phyloP scores from a whole-genome alignment of 495 filamentous ascomycete species.

The Aspergillus asperescens region DNA sequence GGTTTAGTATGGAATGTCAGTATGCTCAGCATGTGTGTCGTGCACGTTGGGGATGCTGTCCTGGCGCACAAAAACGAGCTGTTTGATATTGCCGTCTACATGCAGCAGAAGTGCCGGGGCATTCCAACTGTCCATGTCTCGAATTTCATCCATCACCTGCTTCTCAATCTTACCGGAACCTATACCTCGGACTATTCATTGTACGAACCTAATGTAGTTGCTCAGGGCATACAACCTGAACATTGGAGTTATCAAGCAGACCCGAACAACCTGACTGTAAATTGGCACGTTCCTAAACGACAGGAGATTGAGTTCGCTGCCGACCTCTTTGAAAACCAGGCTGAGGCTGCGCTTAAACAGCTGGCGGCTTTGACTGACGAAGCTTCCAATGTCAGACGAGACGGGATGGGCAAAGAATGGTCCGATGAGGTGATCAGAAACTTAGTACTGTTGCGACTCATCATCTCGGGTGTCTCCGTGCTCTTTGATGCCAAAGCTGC shows the following conservation, averaged over 20 bases:
- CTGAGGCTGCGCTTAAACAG: slow-evolving; percentile 58
- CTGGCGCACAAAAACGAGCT: slow-evolving; percentile 82
- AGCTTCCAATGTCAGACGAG: slow-evolving; percentile 78
- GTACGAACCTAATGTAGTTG: slow-evolving; percentile 64
- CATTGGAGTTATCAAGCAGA: slow-evolving; percentile 75
- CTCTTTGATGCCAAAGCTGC: slow-evolving; percentile 78
- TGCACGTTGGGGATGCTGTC: slow-evolving; percentile 87
- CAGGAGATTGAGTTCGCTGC: slow-evolving; percentile 85
- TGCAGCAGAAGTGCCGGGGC: slow-evolving; percentile 91
- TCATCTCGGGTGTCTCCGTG: slow-evolving; percentile 80
- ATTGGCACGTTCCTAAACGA: slow-evolving; percentile 80
- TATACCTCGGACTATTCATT: slow-evolving; percentile 86
- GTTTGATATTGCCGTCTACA: slow-evolving; percentile 86
- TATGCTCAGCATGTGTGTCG: slow-evolving; percentile 96
- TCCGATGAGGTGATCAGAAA: slow-evolving; percentile 93
- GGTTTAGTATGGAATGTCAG: slow-evolving; percentile 95
- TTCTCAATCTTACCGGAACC: slow-evolving; percentile 92
- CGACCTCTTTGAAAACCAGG: slow-evolving; percentile 77
- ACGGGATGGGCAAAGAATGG: slow-evolving; percentile 96
- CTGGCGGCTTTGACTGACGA: slow-evolving; percentile 72
- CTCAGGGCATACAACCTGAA: slow-evolving; percentile 52
- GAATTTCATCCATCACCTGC: slow-evolving; percentile 96
- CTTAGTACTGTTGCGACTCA: slow-evolving; percentile 74
- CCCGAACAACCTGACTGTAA: slow-evolving; percentile 70
- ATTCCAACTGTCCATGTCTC: slow-evolving; percentile 93